Percentiles rank a stretch among this genome's conserved stretches.
These are phyloP conservation scores for Termitomyces sp. DNA, from an alignment of 768 basidiomycete genomes.

Conservation along the genomic window DNA sequence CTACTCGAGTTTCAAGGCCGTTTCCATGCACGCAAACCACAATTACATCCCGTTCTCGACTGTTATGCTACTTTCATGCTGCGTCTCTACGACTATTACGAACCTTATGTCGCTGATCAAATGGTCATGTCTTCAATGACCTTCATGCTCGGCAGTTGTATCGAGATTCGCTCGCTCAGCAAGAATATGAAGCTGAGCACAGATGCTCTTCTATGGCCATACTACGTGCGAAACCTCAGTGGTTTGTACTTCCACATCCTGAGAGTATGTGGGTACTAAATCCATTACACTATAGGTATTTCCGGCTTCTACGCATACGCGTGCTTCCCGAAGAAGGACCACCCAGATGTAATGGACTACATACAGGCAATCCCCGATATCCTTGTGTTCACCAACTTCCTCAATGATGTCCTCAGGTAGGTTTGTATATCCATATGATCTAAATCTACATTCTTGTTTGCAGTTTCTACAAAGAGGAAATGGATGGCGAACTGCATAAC, in stretches of 20 bases:
- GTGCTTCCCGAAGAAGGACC: slow-evolving; percentile 12
- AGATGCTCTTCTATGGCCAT: slow-evolving; percentile 12
- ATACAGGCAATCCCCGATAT: slow-evolving; percentile 11
- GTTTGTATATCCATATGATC: not conserved
- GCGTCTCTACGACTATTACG: slow-evolving; percentile 12
- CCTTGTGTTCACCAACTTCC: slow-evolving; percentile 11
- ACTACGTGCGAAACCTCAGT: slow-evolving; percentile 8
- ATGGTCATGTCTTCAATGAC: slow-evolving; percentile 13
- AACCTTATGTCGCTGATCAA: slow-evolving; percentile 9
- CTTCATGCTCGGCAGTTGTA: slow-evolving; percentile 12
- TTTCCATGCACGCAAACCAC: slow-evolving; percentile 8
- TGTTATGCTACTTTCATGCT: slow-evolving; percentile 10
- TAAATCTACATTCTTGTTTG: too few species aligned
- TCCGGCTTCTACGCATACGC: slow-evolving; percentile 9
- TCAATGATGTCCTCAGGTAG: slow-evolving; percentile 11
- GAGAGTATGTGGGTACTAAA: not conserved
- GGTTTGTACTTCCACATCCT: not conserved
- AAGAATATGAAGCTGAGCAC: slow-evolving; percentile 2
- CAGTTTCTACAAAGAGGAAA: slow-evolving; percentile 13
- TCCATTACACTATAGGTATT: not conserved
- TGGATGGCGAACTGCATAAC: slow-evolving; percentile 13
- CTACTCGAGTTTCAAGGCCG: slow-evolving; percentile 7
- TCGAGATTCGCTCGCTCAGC: slow-evolving; percentile 10
- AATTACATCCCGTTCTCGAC: slow-evolving; percentile 11
- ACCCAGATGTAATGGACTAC: slow-evolving; percentile 9